Percentiles rank a stretch among this genome's conserved stretches.
These are phyloP conservation scores for Epichloe gansuensis DNA, from an alignment of 2,329 filamentous ascomycete genomes.

Conservation along the genomic window DNA sequence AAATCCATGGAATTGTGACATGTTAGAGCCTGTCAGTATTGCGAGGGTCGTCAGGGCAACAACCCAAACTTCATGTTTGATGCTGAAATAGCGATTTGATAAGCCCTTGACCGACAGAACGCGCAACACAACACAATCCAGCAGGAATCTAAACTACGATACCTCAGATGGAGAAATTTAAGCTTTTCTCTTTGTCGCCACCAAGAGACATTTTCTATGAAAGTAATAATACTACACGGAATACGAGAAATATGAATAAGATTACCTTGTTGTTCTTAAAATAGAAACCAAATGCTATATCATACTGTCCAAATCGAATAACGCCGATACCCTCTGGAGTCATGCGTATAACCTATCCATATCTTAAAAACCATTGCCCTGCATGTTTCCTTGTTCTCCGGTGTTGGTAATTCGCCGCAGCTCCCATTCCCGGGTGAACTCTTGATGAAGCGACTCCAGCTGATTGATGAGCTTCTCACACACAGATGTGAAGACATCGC, in stretches of 20 bases:
- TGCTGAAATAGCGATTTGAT: background rate
- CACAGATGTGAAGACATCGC: constrained; percentile 69
- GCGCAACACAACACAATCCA: background rate
- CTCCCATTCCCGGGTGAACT: constrained; percentile 89
- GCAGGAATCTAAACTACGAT: background rate
- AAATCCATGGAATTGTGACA: background rate
- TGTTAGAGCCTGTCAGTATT: background rate
- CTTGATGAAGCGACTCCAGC: constrained; percentile 65
- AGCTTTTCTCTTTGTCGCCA: background rate
- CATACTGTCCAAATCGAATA: constrained; percentile 6
- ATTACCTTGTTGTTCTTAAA: background rate
- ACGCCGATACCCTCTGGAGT: constrained; percentile 12
- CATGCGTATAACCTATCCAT: background rate
- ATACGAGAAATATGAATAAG: background rate
- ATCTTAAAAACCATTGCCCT: constrained; percentile 20
- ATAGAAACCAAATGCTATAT: constrained; percentile 2
- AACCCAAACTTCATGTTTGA: background rate
- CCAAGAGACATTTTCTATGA: background rate
- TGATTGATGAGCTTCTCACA: constrained; percentile 75
- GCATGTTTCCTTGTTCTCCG: constrained; percentile 40
- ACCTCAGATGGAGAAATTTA: background rate
- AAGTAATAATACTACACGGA: background rate
- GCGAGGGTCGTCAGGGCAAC: background rate
- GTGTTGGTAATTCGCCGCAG: constrained; percentile 71
- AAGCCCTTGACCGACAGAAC: background rate